Evolutionary conservation across 2,329 filamentous ascomycete genomes (phyloP).

Genomic region (Cercospora sesami): DNA sequence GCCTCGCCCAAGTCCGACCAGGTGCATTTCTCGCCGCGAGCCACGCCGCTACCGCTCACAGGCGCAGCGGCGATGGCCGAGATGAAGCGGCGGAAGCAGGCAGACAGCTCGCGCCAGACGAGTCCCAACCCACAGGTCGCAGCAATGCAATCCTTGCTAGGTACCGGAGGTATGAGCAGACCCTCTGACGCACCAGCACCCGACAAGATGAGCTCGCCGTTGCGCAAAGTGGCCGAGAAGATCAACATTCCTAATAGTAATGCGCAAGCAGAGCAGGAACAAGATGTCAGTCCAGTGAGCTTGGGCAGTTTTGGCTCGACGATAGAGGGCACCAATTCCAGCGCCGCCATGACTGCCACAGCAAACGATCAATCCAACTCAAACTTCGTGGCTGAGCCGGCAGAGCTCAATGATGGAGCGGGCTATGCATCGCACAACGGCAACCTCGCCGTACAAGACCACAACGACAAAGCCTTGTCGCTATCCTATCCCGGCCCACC

Average conservation of each 20-base stretch:
- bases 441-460: slow-evolving; percentile 30
- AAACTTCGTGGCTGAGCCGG: slow-evolving; percentile 39
- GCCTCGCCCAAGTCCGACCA: slow-evolving; percentile 47
- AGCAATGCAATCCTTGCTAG: slow-evolving; percentile 49
- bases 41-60: slow-evolving; percentile 40
- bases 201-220: slow-evolving; percentile 50
- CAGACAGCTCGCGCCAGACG: slow-evolving; percentile 43
- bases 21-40: slow-evolving; percentile 41
- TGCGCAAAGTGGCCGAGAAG: slow-evolving; percentile 50
- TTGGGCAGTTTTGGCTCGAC: slow-evolving; percentile 55
- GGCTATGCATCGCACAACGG: slow-evolving; percentile 31
- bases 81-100: slow-evolving; percentile 47
- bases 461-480: slow-evolving; percentile 57
- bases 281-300: slow-evolving; percentile 55
- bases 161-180: slow-evolving; percentile 46
- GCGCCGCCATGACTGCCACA: slow-evolving; percentile 46
- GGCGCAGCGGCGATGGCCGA: slow-evolving; percentile 52
- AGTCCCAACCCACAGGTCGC: slow-evolving; percentile 51
- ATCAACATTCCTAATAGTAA: slow-evolving; percentile 51
- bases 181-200: slow-evolving; percentile 47
- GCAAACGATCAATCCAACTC: slow-evolving; percentile 49
- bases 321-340: slow-evolving; percentile 48
- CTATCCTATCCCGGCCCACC: no score
- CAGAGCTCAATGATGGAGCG: slow-evolving; percentile 42
- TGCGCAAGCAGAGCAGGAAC: slow-evolving; percentile 45